Evolutionary conservation across 2,329 filamentous ascomycete genomes (phyloP).

Genomic region (Dendrostoma leiphaemia): DNA sequence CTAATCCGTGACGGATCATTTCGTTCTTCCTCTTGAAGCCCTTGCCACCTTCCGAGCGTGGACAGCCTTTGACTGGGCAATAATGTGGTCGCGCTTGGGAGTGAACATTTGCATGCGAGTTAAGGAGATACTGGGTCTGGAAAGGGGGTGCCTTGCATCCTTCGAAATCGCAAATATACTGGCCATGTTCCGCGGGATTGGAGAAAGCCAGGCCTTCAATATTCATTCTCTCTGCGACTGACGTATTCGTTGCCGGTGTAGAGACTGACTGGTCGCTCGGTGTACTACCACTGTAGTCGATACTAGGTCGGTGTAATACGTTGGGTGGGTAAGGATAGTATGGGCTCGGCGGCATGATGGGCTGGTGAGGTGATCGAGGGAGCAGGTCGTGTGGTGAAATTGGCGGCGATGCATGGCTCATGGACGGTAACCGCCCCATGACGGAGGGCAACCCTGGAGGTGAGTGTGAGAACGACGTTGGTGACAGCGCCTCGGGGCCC

Average conservation of each 20-base stretch:
- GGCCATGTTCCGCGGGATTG: constrained; percentile 44
- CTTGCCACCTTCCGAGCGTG: constrained; percentile 62
- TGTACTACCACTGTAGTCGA: constrained; percentile 43
- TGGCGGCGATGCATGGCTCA: constrained; percentile 43
- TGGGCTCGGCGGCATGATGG: constrained; percentile 38
- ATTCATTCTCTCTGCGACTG: constrained; percentile 53
- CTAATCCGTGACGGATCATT: constrained; percentile 76
- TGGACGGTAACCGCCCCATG: constrained; percentile 31
- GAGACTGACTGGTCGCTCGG: constrained; percentile 43
- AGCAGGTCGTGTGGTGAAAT: constrained; percentile 49
- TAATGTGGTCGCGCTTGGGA: constrained; percentile 65
- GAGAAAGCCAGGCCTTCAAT: constrained; percentile 44
- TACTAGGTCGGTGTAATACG: constrained; percentile 33
- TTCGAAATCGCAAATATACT: constrained; percentile 56
- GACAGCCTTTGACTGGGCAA: constrained; percentile 60
- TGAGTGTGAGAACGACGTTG: constrained; percentile 27
- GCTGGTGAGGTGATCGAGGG: constrained; percentile 46
- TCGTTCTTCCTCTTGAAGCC: constrained; percentile 73
- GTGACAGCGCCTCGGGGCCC: constrained; percentile 20
- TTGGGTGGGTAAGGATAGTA: constrained; percentile 29
- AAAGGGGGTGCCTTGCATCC: constrained; percentile 73
- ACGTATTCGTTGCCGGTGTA: constrained; percentile 38
- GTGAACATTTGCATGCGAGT: constrained; percentile 75
- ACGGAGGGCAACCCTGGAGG: constrained; percentile 31
- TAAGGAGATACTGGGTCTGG: constrained; percentile 73